These are phyloP conservation scores for Colletotrichum acutatum DNA, from an alignment of 2,329 filamentous ascomycete species.

Conservation along the genomic window DNA sequence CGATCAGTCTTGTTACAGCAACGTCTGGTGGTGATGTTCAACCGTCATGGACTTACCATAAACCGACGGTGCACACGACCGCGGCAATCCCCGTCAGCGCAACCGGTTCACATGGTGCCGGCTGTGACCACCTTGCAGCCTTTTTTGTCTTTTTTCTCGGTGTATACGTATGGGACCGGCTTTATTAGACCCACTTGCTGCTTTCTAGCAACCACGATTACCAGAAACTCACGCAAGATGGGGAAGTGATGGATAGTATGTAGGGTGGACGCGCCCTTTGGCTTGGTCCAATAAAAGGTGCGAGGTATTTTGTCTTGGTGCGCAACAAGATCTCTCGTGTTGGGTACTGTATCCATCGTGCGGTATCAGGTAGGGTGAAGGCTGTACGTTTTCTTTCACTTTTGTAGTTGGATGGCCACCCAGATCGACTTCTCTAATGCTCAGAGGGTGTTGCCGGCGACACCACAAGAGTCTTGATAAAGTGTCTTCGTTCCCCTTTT, in stretches of 20 bases:
- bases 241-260: background rate
- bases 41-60: slow-evolving; percentile 3
- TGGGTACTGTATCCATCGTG: too few species aligned
- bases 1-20: background rate
- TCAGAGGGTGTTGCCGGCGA: background rate
- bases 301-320: too few species aligned
- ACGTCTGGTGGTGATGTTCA: background rate
- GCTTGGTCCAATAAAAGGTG: too few species aligned
- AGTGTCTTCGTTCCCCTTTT: too few species aligned
- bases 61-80: background rate
- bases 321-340: too few species aligned
- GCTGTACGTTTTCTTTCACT: too few species aligned
- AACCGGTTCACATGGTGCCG: background rate
- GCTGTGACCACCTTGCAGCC: background rate
- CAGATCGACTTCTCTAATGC: background rate
- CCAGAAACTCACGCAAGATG: background rate
- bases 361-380: too few species aligned
- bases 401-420: background rate
- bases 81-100: background rate
- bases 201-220: background rate
- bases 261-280: too few species aligned
- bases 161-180: background rate
- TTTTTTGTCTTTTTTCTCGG: background rate
- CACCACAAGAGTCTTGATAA: background rate
- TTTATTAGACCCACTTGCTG: background rate